Evolutionary conservation across 371 early-diverging fungal species (phyloP).

Genomic region (Capillidium heterosporum): DNA sequence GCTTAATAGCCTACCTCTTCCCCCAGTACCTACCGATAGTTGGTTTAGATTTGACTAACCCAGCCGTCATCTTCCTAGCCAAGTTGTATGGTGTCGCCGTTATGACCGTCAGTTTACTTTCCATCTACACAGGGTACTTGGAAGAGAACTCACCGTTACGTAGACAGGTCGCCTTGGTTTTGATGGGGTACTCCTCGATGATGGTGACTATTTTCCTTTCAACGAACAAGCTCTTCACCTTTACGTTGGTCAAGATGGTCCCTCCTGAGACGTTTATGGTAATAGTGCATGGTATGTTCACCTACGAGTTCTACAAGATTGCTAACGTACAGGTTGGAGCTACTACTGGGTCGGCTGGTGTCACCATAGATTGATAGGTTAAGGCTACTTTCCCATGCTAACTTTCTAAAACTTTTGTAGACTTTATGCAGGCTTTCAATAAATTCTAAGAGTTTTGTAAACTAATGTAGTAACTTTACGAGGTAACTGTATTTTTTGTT

Average conservation of each 20-base stretch:
- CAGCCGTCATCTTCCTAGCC: background rate
- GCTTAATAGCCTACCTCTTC: background rate
- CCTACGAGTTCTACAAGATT: conserved; percentile 1
- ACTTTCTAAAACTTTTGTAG: background rate
- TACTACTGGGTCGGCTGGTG: background rate
- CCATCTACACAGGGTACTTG: background rate
- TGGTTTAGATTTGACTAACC: conserved; percentile 1
- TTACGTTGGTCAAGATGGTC: background rate
- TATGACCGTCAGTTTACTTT: background rate
- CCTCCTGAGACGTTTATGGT: conserved; percentile 1
- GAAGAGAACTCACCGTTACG: background rate
- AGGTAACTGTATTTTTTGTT: too few species aligned
- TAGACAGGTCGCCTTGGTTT: conserved; percentile 1
- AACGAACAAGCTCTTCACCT: background rate
- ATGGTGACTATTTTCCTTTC: conserved; percentile 1
- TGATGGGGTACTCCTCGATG: conserved; percentile 6
- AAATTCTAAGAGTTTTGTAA: background rate
- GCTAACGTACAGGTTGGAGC: background rate
- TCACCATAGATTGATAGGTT: background rate
- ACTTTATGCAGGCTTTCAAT: background rate
- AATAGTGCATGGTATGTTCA: conserved; percentile 4
- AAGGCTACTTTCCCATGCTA: background rate
- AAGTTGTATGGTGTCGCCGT: background rate
- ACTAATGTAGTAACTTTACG: too few species aligned
- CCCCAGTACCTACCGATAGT: background rate